Conservation (phyloP, 1,284 basidiomycete species). For the Exobasidium rhododendri region DNA sequence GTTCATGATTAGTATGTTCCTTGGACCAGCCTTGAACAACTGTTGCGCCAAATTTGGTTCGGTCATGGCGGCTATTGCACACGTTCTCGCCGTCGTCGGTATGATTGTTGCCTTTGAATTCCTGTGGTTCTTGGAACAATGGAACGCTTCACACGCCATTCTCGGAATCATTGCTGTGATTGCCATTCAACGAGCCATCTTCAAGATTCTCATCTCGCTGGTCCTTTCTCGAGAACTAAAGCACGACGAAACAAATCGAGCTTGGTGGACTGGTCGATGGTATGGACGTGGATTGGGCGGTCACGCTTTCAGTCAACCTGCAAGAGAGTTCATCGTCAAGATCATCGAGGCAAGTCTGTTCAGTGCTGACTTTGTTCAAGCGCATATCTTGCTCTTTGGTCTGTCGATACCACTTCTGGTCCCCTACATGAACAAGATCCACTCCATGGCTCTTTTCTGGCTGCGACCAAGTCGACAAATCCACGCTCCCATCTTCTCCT, state of each 20-base stretch:
- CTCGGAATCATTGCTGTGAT: constrained; percentile 56
- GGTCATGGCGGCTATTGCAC: constrained; percentile 52
- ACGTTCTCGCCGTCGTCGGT: constrained; percentile 50
- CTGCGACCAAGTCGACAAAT: constrained; percentile 62
- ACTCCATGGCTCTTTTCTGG: constrained; percentile 57
- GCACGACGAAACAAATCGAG: constrained; percentile 55
- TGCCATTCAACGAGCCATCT: constrained; percentile 53
- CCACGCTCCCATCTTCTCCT: constrained; percentile 71
- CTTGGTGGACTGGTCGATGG: constrained; percentile 55
- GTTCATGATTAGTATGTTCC: constrained; percentile 85
- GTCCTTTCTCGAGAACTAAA: constrained; percentile 54
- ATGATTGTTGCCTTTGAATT: constrained; percentile 45
- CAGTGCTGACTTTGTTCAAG: constrained; percentile 49
- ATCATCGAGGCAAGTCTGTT: constrained; percentile 54
- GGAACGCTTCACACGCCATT: constrained; percentile 83
- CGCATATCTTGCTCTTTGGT: constrained; percentile 50
- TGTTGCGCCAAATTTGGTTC: constrained; percentile 55
- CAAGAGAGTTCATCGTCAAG: constrained; percentile 54
- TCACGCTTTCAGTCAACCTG: constrained; percentile 53
- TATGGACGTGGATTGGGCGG: constrained; percentile 54
- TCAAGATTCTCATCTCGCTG: constrained; percentile 53
- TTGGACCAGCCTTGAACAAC: constrained; percentile 84
- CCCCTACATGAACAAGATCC: constrained; percentile 46
- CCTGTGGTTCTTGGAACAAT: constrained; percentile 89
- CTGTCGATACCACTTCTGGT: constrained; percentile 61